Base-by-base conservation (phyloP, 768 basidiomycete species). In the Kwoniella heveanensis region DNA sequence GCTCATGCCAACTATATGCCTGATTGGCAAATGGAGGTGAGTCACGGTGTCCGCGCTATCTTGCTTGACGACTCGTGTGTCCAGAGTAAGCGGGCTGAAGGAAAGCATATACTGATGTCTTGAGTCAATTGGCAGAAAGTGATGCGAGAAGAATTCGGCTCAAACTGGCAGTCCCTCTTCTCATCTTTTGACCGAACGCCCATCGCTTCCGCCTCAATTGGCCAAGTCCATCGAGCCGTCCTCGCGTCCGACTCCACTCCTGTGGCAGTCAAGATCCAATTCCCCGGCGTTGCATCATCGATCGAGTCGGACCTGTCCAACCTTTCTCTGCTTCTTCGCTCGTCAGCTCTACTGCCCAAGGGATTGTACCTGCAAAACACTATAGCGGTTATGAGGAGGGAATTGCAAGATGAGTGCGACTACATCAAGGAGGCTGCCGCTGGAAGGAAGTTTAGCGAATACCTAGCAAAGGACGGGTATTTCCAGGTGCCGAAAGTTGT, bases 1-100 rank as follows among this genome's bases (percentile, higher is more conserved):
- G 91, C 95, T 68, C 87, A 89, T 69, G 95, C 95, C 1, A 92
- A 99, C 79, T 97, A 97, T 77, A 99, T 99, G 95, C 95, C 95
- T 0, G 89, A 95, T 69, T 94, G 90, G 90, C 95, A 99, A 77
- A 90, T 97, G 88, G 90, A 94, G 86, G 94, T 91, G 17, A 21
- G 80, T 75, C 2, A 5, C 26, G 19, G 19, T 25, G 9, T 52
- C 26, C 10, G 21, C 13, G 49, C n/a, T n/a, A n/a, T n/a, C n/a
- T n/a, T n/a, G n/a, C n/a, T n/a, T n/a, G n/a, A n/a, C n/a, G n/a
- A n/a, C n/a, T n/a, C n/a, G n/a, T n/a, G n/a, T n/a, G n/a, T n/a
- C n/a, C n/a, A n/a, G n/a, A n/a, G n/a, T n/a, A n/a, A n/a, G n/a
- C n/a, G n/a, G n/a, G n/a, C n/a, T n/a, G n/a, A n/a, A 13, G n/a